Conservation (phyloP, 345 rosid genomes). For the Linum lewisii region DNA sequence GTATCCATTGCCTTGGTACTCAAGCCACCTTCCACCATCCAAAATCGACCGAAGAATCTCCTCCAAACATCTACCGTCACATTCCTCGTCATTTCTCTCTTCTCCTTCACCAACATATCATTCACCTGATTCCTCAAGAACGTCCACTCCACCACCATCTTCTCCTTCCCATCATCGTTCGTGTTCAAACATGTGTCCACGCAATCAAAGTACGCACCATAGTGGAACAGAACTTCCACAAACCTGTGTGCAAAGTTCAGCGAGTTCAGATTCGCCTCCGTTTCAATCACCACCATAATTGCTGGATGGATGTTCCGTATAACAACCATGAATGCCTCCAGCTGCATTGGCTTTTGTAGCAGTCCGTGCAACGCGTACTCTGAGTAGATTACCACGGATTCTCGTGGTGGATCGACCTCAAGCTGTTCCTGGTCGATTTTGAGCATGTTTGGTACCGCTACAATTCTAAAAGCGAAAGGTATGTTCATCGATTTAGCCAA, state of each 20-base stretch:
- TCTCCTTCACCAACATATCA: not conserved
- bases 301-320: not conserved
- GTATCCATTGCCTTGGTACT: too few relatives aligned
- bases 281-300: not conserved
- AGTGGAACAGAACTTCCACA: not conserved
- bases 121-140: not conserved
- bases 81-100: not conserved
- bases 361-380: conserved; percentile 1
- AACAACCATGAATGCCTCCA: not conserved
- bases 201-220: not conserved
- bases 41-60: too few relatives aligned
- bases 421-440: not conserved
- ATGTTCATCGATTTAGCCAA: not conserved
- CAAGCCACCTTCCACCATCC: too few relatives aligned
- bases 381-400: not conserved
- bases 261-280: not conserved
- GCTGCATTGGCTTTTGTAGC: not conserved
- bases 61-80: too few relatives aligned
- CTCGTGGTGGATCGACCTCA: not conserved
- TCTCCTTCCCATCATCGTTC: not conserved
- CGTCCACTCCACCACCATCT: not conserved
- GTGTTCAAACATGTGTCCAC: not conserved
- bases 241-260: not conserved
- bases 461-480: not conserved
- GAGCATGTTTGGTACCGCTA: not conserved